phyloP scores from a whole-genome alignment of 257 asterid species.

The Primulina tabacum region DNA sequence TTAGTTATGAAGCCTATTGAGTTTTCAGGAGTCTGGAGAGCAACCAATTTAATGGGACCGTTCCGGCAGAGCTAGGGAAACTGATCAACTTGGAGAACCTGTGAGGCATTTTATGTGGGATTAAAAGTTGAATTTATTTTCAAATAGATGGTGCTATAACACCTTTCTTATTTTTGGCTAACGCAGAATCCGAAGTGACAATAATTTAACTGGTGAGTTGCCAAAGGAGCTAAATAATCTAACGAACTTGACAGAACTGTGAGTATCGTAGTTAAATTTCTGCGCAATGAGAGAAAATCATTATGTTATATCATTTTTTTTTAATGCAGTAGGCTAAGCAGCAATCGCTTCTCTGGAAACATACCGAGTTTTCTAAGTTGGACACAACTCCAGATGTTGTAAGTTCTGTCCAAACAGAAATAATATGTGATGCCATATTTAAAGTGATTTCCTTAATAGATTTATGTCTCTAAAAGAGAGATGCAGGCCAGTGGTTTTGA shows the following conservation, averaged over 20 bases:
- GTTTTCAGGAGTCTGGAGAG: conserved; percentile 59
- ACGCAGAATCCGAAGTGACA: conserved; percentile 47
- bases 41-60: conserved; percentile 48
- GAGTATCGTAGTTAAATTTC: conserved; percentile 19
- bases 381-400: conserved; percentile 47
- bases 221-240: conserved; percentile 43
- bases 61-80: conserved; percentile 61
- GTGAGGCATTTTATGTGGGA: conserved; percentile 27
- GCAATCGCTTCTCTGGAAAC: conserved; percentile 50
- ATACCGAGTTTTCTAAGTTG: conserved; percentile 42
- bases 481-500: conserved; percentile 53
- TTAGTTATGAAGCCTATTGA: conserved; percentile 17
- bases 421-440: conserved; percentile 5
- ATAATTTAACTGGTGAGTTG: conserved; percentile 43
- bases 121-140: conserved; percentile 17
- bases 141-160: not conserved
- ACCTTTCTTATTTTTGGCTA: conserved; percentile 2
- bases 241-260: conserved; percentile 45
- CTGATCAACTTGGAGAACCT: conserved; percentile 47
- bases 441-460: not conserved
- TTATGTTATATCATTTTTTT: conserved; percentile 11
- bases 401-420: conserved; percentile 29
- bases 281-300: not conserved
- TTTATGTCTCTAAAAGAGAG: conserved; percentile 42
- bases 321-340: conserved; percentile 49